These are phyloP conservation scores for Aureobasidium uvarum DNA, from an alignment of 2,329 filamentous ascomycete species.

Conservation along the genomic window DNA sequence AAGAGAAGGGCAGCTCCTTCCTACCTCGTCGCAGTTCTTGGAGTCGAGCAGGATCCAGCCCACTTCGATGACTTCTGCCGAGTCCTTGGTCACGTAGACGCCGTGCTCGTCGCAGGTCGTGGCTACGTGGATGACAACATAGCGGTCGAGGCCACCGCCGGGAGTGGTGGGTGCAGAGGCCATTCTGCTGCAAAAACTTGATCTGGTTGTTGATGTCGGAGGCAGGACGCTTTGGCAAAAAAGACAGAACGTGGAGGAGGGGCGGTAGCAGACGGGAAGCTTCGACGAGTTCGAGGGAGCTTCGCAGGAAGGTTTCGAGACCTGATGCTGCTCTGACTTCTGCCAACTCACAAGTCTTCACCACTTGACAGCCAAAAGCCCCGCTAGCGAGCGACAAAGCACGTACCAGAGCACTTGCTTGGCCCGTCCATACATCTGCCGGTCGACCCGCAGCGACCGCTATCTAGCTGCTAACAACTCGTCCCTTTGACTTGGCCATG, in stretches of 20 bases:
- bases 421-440: slow-evolving; percentile 18
- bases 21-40: slow-evolving; percentile 86
- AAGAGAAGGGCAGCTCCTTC: background rate
- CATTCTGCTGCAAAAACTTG: slow-evolving; percentile 18
- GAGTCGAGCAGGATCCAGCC: slow-evolving; percentile 96
- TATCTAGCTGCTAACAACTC: background rate
- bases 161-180: slow-evolving; percentile 22
- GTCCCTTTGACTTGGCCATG: background rate
- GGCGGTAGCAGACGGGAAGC: slow-evolving; percentile 5
- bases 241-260: slow-evolving; percentile 9
- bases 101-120: slow-evolving; percentile 99
- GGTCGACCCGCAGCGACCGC: background rate
- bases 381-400: slow-evolving; percentile 5
- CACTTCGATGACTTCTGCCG: slow-evolving; percentile 97
- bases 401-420: slow-evolving; percentile 6
- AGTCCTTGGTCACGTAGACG: slow-evolving; percentile 99
- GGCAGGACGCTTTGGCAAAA: background rate
- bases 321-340: slow-evolving; percentile 13
- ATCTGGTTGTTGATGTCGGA: background rate
- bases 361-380: slow-evolving; percentile 15
- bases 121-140: slow-evolving; percentile 96
- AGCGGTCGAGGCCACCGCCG: slow-evolving; percentile 67
- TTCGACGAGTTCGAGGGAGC: slow-evolving; percentile 8
- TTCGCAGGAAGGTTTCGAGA: background rate
- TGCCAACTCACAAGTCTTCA: slow-evolving; percentile 11